Evolutionary conservation across 179 eudicot genomes (phyloP).

Genomic region (Gypsophila paniculata): DNA sequence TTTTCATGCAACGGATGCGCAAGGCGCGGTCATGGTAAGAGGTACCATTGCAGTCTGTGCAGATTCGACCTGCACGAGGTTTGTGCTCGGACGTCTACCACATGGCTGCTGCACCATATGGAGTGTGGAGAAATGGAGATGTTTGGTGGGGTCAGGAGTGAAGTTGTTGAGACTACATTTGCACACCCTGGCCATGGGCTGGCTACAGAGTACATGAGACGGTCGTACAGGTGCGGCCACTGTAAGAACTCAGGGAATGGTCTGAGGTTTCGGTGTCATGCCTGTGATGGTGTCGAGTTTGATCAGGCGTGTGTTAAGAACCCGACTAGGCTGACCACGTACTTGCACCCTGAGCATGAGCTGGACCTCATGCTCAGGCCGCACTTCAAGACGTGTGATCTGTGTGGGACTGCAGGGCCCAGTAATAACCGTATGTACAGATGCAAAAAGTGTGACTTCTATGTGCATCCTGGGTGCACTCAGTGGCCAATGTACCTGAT

Average conservation of each 20-base stretch:
- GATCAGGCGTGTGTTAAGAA: slow-evolving; percentile 14
- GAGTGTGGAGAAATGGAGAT: slow-evolving; percentile 4
- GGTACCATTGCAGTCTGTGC: slow-evolving; percentile 25
- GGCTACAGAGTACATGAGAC: slow-evolving; percentile 11
- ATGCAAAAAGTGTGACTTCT: slow-evolving; percentile 17
- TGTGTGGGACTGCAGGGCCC: slow-evolving; percentile 15
- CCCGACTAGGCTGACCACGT: slow-evolving; percentile 23
- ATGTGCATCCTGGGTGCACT: slow-evolving; percentile 19
- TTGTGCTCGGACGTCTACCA: slow-evolving; percentile 16
- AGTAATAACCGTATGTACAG: slow-evolving; percentile 19
- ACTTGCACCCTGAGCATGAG: slow-evolving; percentile 20
- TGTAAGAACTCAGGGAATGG: slow-evolving; percentile 22
- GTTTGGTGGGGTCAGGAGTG: background rate
- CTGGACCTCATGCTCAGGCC: slow-evolving; percentile 24
- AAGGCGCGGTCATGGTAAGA: slow-evolving; percentile 7
- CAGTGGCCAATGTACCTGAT: slow-evolving; percentile 19
- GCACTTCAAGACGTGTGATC: background rate
- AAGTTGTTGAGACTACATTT: background rate
- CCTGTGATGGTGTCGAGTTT: slow-evolving; percentile 5
- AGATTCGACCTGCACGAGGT: slow-evolving; percentile 21
- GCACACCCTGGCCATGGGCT: slow-evolving; percentile 21
- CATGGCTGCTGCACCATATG: slow-evolving; percentile 25
- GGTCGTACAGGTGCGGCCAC: slow-evolving; percentile 17
- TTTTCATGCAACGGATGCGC: slow-evolving; percentile 16
- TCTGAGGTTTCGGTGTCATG: slow-evolving; percentile 8